These are phyloP conservation scores for Lyophyllum semitale DNA, from an alignment of 768 basidiomycete species.

Conservation along the genomic window DNA sequence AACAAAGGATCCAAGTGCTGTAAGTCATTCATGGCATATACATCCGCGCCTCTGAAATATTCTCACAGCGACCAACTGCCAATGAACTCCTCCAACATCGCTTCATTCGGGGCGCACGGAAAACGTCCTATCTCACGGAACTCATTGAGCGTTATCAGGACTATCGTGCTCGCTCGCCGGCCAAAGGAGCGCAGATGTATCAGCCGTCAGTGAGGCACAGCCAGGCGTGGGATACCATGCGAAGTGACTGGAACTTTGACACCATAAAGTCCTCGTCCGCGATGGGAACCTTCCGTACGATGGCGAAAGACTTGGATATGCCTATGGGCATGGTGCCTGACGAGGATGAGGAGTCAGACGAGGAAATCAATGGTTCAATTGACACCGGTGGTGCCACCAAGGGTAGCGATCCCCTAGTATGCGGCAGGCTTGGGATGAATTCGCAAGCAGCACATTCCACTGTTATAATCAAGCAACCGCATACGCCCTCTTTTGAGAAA, in stretches of 20 bases:
- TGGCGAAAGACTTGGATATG: conserved; percentile 64
- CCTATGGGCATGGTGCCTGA: conserved; percentile 60
- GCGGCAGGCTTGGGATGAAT: conserved; percentile 49
- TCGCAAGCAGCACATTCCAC: conserved; percentile 67
- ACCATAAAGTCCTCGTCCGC: conserved; percentile 72
- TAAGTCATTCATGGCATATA: conserved; percentile 34
- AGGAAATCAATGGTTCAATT: conserved; percentile 45
- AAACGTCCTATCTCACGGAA: conserved; percentile 82
- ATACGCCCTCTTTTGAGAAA: conserved; percentile 36
- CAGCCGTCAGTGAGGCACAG: conserved; percentile 61
- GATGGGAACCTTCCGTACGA: conserved; percentile 77
- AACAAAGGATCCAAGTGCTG: conserved; percentile 86
- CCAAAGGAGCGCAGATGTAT: conserved; percentile 54
- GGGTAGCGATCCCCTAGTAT: conserved; percentile 55
- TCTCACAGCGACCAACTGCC: conserved; percentile 78
- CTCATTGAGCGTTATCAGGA: conserved; percentile 88
- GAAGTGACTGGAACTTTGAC: conserved; percentile 96
- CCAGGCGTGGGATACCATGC: conserved; percentile 78
- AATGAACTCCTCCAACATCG: conserved; percentile 92
- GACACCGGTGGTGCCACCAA: conserved; percentile 66
- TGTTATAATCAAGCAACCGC: conserved; percentile 59
- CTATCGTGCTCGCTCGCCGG: conserved; percentile 62
- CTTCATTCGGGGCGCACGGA: conserved; percentile 84
- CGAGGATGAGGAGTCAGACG: conserved; percentile 51
- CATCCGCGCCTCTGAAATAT: conserved; percentile 17